Conservation (phyloP, 2,329 filamentous ascomycete genomes). For the Curvularia sp. region DNA sequence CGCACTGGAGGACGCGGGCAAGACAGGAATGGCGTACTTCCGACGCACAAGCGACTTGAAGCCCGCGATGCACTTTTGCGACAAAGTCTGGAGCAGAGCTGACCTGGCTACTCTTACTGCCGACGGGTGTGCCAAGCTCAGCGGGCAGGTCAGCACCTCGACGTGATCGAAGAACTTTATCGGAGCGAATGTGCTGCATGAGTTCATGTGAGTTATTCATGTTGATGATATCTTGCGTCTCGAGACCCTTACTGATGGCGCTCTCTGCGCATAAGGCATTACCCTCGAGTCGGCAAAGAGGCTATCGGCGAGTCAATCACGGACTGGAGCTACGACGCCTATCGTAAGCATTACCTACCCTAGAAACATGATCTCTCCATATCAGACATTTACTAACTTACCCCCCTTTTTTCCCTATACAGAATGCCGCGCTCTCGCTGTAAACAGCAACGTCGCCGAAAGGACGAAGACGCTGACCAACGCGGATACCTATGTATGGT, state of each 20-base stretch:
- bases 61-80: constrained; percentile 15
- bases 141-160: background rate
- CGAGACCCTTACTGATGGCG: no score
- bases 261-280: no score
- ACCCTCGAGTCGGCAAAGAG: constrained; percentile 8
- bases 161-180: constrained; percentile 11
- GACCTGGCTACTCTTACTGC: constrained; percentile 5
- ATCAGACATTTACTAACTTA: background rate
- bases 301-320: background rate
- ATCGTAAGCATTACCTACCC: no score
- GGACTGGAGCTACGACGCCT: constrained; percentile 9
- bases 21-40: constrained; percentile 14
- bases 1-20: constrained; percentile 4
- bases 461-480: constrained; percentile 5
- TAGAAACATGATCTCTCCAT: no score
- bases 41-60: constrained; percentile 6
- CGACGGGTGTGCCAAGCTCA: background rate
- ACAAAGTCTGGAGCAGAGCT: constrained; percentile 11
- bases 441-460: constrained; percentile 1
- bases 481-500: constrained; percentile 13
- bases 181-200: constrained; percentile 7
- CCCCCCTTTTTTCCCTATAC: background rate
- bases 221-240: no score
- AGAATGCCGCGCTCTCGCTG: constrained; percentile 9
- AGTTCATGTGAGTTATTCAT: constrained; percentile 11